phyloP scores from a whole-genome alignment of 2,329 filamentous ascomycete species.

The Cercospora sesami region DNA sequence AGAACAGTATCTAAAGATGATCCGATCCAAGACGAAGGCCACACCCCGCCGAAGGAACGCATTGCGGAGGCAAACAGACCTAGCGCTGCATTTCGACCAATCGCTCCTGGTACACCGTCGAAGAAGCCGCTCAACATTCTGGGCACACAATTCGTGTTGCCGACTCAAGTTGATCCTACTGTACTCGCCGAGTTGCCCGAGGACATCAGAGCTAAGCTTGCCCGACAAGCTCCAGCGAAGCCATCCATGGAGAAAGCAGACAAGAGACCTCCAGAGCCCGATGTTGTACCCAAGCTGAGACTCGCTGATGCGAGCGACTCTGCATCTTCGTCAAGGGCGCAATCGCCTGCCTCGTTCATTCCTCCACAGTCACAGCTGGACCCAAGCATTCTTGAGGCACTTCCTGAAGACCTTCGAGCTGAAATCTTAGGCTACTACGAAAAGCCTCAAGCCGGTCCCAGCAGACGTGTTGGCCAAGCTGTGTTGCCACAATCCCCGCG shows the following conservation, averaged over 20 bases:
- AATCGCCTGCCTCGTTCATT: constrained; percentile 39
- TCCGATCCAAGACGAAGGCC: constrained; percentile 51
- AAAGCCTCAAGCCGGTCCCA: constrained; percentile 38
- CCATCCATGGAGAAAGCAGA: neutral
- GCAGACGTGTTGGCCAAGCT: constrained; percentile 37
- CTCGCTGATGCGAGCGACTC: constrained; percentile 23
- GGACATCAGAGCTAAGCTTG: constrained; percentile 76
- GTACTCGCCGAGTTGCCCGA: constrained; percentile 79
- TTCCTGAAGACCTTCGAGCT: constrained; percentile 81
- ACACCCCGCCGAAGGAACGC: constrained; percentile 37
- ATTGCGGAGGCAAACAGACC: constrained; percentile 34
- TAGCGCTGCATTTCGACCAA: constrained; percentile 41
- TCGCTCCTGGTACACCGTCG: constrained; percentile 48
- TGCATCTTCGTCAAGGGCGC: constrained; percentile 29
- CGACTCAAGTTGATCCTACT: constrained; percentile 75
- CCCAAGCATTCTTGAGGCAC: constrained; percentile 74
- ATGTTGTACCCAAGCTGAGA: neutral
- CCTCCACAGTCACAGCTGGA: constrained; percentile 77
- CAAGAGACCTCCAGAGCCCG: neutral
- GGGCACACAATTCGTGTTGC: constrained; percentile 90
- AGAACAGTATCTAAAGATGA: constrained; percentile 34
- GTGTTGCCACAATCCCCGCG: constrained; percentile 53
- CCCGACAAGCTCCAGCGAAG: constrained; percentile 52
- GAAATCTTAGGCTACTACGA: constrained; percentile 76
- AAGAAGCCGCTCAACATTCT: constrained; percentile 72